These are phyloP conservation scores for Phytophthora lateralis DNA, from an alignment of 352 stramenopile genomes.

Conservation along the genomic window DNA sequence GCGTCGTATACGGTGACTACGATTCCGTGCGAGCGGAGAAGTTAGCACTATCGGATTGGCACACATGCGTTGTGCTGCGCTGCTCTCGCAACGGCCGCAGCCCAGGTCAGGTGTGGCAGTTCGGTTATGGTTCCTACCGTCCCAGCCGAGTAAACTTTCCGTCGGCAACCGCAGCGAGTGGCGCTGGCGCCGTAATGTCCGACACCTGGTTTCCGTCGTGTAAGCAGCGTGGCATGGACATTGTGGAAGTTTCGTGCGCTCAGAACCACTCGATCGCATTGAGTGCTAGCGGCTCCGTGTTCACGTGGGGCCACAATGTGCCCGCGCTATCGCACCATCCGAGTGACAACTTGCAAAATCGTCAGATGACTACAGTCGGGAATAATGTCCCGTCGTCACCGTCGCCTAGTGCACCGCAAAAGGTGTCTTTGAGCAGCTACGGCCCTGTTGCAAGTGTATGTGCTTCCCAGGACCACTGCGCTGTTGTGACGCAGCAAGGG, in stretches of 20 bases:
- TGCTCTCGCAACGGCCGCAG: constrained; percentile 59
- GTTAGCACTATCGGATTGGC: constrained; percentile 71
- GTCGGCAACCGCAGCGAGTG: constrained; percentile 20
- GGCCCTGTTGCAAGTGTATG: constrained; percentile 60
- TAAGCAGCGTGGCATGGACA: constrained; percentile 56
- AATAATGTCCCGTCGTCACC: constrained; percentile 20
- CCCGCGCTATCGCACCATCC: constrained; percentile 62
- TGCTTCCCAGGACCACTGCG: constrained; percentile 79
- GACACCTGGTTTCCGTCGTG: constrained; percentile 67
- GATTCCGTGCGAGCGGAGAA: constrained; percentile 48
- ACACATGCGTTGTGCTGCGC: constrained; percentile 73
- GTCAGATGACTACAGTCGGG: constrained; percentile 17
- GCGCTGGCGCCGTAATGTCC: constrained; percentile 38
- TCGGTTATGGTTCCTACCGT: constrained; percentile 73
- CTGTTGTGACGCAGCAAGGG: constrained; percentile 64
- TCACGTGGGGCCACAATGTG: constrained; percentile 78
- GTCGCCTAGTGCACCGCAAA: constrained; percentile 52
- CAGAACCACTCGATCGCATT: constrained; percentile 83
- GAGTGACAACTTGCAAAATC: constrained; percentile 7
- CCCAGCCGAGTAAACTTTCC: constrained; percentile 70
- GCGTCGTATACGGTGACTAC: constrained; percentile 65
- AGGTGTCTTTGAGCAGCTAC: constrained; percentile 50
- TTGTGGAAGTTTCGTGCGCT: constrained; percentile 75
- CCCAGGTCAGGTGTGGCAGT: constrained; percentile 81
- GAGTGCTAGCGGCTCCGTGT: constrained; percentile 63